Conservation (phyloP, 495 filamentous ascomycete genomes). For the Trichoderma gamsii region DNA sequence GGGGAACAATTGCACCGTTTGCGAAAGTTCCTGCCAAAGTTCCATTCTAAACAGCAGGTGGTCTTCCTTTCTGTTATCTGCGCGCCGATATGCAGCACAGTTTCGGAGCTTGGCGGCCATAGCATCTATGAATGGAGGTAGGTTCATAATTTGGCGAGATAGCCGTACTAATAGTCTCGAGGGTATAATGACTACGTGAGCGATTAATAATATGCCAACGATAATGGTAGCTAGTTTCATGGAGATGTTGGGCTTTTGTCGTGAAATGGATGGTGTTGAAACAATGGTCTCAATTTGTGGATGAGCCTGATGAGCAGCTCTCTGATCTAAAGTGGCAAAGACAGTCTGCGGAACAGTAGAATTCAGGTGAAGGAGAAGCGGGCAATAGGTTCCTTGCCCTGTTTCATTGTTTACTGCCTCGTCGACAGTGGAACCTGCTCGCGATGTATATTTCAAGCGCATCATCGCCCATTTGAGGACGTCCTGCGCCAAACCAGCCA, state of each 20-base stretch:
- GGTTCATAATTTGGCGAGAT: not conserved
- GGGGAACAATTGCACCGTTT: not conserved
- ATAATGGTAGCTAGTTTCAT: not conserved
- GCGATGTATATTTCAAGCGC: too few species aligned
- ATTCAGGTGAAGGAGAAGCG: too few species aligned
- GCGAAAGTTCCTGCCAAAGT: constrained; percentile 7
- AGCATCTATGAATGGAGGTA: not conserved
- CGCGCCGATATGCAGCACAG: too few species aligned
- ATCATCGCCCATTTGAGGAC: too few species aligned
- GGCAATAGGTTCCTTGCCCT: too few species aligned
- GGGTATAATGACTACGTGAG: not conserved
- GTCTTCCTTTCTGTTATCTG: not conserved
- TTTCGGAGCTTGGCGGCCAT: too few species aligned
- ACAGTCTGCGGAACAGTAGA: too few species aligned
- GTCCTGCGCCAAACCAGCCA: too few species aligned
- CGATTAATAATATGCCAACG: not conserved
- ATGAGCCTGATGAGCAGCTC: too few species aligned
- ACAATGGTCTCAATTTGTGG: not conserved
- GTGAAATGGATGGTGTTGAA: not conserved
- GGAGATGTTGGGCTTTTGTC: not conserved
- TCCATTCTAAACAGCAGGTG: not conserved
- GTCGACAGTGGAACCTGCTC: too few species aligned
- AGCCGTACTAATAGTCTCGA: not conserved
- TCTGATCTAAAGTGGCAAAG: too few species aligned
- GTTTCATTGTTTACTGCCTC: too few species aligned